Evolutionary conservation across 1,139 yeast species (phyloP).

Genomic region (Scheffersomyces quercinus): DNA sequence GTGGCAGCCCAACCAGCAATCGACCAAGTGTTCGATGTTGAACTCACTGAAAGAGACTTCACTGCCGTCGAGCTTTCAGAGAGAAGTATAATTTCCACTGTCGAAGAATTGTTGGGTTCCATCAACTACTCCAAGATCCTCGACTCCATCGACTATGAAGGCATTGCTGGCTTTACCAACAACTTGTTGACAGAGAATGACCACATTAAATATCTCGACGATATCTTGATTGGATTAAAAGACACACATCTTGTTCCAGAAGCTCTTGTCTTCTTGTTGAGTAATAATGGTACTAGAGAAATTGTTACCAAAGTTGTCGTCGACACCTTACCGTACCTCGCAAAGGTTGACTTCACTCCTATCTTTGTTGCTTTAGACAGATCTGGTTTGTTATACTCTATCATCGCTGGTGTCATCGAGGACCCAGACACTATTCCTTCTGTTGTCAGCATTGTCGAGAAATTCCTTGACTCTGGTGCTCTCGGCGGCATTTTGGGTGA

Average conservation of each 20-base stretch:
- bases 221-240: slow-evolving; percentile 24
- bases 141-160: slow-evolving; percentile 24
- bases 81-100: slow-evolving; percentile 9
- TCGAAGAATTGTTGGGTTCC: slow-evolving; percentile 8
- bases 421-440: slow-evolving; percentile 31
- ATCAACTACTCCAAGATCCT: slow-evolving; percentile 22
- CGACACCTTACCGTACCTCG: slow-evolving; percentile 18
- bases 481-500: slow-evolving; percentile 9
- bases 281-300: slow-evolving; percentile 25
- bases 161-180: slow-evolving; percentile 34
- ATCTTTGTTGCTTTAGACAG: slow-evolving; percentile 34
- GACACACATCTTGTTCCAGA: slow-evolving; percentile 27
- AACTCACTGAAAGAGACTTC: slow-evolving; percentile 24
- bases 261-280: slow-evolving; percentile 24
- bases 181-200: slow-evolving; percentile 24
- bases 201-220: slow-evolving; percentile 26
- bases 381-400: slow-evolving; percentile 34
- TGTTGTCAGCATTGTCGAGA: slow-evolving; percentile 22
- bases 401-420: slow-evolving; percentile 27
- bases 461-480: slow-evolving; percentile 21
- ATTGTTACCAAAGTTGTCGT: slow-evolving; percentile 20
- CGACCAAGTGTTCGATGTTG: slow-evolving; percentile 10
- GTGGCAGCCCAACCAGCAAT: slow-evolving; percentile 10
- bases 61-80: not conserved
- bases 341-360: slow-evolving; percentile 26